Evolutionary conservation across 495 filamentous ascomycete genomes (phyloP).

Genomic region (Penicillium waksmanii): DNA sequence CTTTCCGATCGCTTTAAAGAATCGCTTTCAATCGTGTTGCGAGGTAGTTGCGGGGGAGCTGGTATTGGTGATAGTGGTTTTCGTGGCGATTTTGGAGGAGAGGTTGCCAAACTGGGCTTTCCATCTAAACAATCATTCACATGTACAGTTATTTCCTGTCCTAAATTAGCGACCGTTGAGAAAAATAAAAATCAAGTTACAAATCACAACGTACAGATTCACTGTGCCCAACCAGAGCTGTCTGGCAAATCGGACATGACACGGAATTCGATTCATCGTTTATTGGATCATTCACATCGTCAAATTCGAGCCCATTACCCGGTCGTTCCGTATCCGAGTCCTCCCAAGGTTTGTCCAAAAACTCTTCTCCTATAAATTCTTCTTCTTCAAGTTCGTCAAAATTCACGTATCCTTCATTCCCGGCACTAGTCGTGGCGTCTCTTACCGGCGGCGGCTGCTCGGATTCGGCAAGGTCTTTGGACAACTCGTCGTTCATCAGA

Average conservation of each 20-base stretch:
- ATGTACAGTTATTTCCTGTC: constrained; percentile 63
- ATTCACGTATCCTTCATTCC: constrained; percentile 63
- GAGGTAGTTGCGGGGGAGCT: constrained; percentile 8
- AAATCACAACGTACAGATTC: constrained; percentile 49
- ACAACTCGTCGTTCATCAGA: constrained; percentile 43
- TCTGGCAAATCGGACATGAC: constrained; percentile 77
- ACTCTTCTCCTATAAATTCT: constrained; percentile 42
- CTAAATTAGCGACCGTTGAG: constrained; percentile 19
- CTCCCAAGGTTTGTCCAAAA: constrained; percentile 45
- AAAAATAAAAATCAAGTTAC: neutral
- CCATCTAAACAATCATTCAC: constrained; percentile 95
- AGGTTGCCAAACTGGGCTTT: constrained; percentile 47
- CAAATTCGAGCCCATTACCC: constrained; percentile 16
- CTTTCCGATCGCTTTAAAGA: constrained; percentile 59
- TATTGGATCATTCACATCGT: constrained; percentile 25
- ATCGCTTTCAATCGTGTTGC: constrained; percentile 25
- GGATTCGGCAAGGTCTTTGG: constrained; percentile 45
- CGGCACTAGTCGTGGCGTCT: constrained; percentile 59
- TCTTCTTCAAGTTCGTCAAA: constrained; percentile 69
- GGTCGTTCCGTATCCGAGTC: neutral
- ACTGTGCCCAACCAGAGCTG: constrained; percentile 59
- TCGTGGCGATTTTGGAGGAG: neutral
- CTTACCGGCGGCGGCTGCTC: constrained; percentile 52
- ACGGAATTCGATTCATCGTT: constrained; percentile 50
- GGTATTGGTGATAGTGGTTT: constrained; percentile 27